Base-by-base conservation (phyloP, 1,284 basidiomycete species). In the Irpex sp. region DNA sequence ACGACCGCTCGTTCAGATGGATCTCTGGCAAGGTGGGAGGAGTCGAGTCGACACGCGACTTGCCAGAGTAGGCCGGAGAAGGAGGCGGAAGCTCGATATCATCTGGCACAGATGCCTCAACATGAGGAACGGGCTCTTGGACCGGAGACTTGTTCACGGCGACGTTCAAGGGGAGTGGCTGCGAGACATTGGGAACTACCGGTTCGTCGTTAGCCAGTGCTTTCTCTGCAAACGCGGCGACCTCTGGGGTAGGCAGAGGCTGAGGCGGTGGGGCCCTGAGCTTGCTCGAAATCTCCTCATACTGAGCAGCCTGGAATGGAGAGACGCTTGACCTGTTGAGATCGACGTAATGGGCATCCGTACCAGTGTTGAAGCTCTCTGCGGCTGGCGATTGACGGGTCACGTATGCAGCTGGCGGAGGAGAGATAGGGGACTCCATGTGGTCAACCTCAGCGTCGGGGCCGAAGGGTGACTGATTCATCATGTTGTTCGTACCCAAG, bases 281-380 rank as follows among this genome's bases (percentile, higher is more conserved):
- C 17, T 76, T 80, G 66, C 80, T 78, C 1, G 85, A 83, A 62
- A 90, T 90, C 68, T 87, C 87, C n/a, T 78, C 83, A 67, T 90
- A 90, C 71, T 91, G 89, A 0, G 79, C 80, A 26, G 86, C 88
- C 70, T 91, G 89, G 80, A 81, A 89, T 0, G 89, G 88, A 4
- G 88, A 84, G 2, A 90, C 83, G 68, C 88, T 89, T 13, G 85
- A 85, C 43, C 89, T 81, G 69, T 74, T 77, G 49, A 90, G 76
- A 68, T 90, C 85, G 19, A 84, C 78, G 63, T 90, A 89, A 63
- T 85, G 81, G 8, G 76, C 69, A 26, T 75, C 72, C 6, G 60
- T 55, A 13, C 57, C 57, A 17, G 59, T 60, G 55, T 61, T 60
- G 19, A 60, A 35, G 26, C 21, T 59, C n/a, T 55, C 61, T 7